These are phyloP conservation scores for Chlorella sorokiniana DNA, from an alignment of 139 green algal species.

Conservation along the genomic window DNA sequence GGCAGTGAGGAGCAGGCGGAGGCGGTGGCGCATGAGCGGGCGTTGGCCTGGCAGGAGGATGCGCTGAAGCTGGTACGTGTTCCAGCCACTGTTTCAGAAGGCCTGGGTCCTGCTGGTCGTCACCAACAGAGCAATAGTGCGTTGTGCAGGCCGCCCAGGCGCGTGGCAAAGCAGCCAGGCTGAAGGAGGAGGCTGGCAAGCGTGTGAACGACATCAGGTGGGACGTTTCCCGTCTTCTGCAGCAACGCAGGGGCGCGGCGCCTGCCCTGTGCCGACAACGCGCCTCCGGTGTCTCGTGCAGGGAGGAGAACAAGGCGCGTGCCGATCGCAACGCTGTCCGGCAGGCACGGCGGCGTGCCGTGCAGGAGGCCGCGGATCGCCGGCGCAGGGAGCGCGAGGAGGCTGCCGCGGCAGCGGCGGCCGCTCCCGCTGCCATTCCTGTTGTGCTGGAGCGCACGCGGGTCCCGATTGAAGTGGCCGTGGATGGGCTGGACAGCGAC, in stretches of 20 bases:
- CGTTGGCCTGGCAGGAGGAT: slow-evolving; percentile 10
- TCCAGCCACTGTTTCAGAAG: neutral
- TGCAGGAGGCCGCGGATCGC: neutral
- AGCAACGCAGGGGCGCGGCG: no score
- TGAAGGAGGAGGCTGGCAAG: neutral
- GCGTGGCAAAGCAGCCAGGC: no score
- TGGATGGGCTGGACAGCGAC: neutral
- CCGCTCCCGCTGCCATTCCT: neutral
- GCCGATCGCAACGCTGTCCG: slow-evolving; percentile 21
- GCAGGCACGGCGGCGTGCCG: neutral
- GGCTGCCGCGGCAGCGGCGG: neutral
- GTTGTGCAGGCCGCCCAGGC: neutral
- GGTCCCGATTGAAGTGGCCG: slow-evolving; percentile 16
- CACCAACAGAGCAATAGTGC: no score
- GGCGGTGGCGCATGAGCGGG: slow-evolving; percentile 3
- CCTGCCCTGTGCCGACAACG: neutral
- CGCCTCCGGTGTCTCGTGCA: neutral
- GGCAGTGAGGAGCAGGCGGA: neutral
- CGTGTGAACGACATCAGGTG: no score
- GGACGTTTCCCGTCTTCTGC: no score
- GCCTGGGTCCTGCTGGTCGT: no score
- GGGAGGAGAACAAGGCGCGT: slow-evolving; percentile 26
- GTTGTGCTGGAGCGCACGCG: neutral
- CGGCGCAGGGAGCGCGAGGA: neutral
- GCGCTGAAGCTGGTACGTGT: slow-evolving; percentile 1